phyloP scores from a whole-genome alignment of 352 stramenopile species.

The Pythium rhizo-oryzae region DNA sequence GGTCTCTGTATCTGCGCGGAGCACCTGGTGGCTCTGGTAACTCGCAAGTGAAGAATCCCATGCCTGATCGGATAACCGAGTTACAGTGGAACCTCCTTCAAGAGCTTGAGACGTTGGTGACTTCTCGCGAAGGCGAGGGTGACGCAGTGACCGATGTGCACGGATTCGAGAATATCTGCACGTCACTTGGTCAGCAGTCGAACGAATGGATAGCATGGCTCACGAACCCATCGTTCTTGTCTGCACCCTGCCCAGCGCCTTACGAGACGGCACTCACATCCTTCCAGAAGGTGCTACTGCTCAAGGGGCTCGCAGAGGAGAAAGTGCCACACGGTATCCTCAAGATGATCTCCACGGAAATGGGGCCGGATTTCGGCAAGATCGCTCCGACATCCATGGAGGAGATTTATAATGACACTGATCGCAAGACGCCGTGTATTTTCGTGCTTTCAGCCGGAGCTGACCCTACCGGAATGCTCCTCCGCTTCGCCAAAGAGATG shows the following conservation, averaged over 20 bases:
- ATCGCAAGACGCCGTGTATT: slow-evolving; percentile 93
- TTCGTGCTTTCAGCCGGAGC: slow-evolving; percentile 93
- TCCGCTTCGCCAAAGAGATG: slow-evolving; percentile 92
- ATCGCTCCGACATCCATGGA: slow-evolving; percentile 89
- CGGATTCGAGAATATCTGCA: slow-evolving; percentile 66
- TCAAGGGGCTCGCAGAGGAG: slow-evolving; percentile 88
- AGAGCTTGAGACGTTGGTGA: slow-evolving; percentile 71
- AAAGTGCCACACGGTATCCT: slow-evolving; percentile 88
- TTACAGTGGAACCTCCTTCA: slow-evolving; percentile 84
- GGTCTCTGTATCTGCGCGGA: slow-evolving; percentile 90
- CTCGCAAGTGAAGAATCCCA: slow-evolving; percentile 50
- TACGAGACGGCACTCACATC: slow-evolving; percentile 49
- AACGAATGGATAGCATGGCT: slow-evolving; percentile 65
- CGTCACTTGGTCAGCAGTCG: slow-evolving; percentile 64
- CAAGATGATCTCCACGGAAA: slow-evolving; percentile 84
- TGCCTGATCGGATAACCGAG: slow-evolving; percentile 68
- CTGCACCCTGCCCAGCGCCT: slow-evolving; percentile 44
- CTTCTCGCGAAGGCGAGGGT: slow-evolving; percentile 21
- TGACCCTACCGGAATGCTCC: slow-evolving; percentile 92
- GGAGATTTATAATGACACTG: slow-evolving; percentile 92
- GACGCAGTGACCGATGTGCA: slow-evolving; percentile 19
- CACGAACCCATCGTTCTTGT: slow-evolving; percentile 45
- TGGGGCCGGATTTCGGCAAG: slow-evolving; percentile 88
- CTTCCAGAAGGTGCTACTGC: slow-evolving; percentile 78
- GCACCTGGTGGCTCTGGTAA: slow-evolving; percentile 27